A percentile compares a stretch with the other conserved stretches of the same genome.
These are phyloP conservation scores for Elaeagnus macrophylla DNA, from an alignment of 306 rosid species.

Conservation along the genomic window DNA sequence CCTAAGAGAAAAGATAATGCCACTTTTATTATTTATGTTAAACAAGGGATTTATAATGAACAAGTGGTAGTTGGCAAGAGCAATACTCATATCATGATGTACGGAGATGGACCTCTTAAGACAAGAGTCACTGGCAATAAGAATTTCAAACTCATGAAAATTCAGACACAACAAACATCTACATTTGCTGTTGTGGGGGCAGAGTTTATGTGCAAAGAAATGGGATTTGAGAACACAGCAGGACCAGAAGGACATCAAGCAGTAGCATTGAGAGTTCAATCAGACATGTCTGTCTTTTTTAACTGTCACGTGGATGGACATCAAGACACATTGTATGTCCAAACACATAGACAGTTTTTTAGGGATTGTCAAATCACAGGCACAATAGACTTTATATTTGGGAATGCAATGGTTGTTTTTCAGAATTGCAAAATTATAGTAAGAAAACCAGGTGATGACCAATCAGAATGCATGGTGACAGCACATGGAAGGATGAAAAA, in stretches of 20 bases:
- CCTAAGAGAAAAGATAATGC: constrained; percentile 24
- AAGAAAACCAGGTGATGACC: constrained; percentile 16
- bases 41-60: constrained; percentile 54
- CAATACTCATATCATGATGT: constrained; percentile 37
- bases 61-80: constrained; percentile 16
- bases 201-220: constrained; percentile 16
- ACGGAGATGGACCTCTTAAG: constrained; percentile 73
- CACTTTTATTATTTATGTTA: constrained; percentile 57
- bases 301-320: constrained; percentile 22
- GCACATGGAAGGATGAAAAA: too few species aligned
- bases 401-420: constrained; percentile 15
- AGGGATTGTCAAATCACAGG: constrained; percentile 21
- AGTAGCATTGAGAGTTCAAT: constrained; percentile 20
- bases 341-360: constrained; percentile 23
- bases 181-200: constrained; percentile 29
- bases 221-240: constrained; percentile 25
- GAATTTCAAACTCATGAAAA: constrained; percentile 36
- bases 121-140: constrained; percentile 38
- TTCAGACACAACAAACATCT: constrained; percentile 39
- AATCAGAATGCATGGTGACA: too few species aligned
- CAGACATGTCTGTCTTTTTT: constrained; percentile 22
- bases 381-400: constrained; percentile 25
- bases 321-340: constrained; percentile 26
- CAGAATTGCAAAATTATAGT: constrained; percentile 19
- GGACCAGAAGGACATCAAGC: constrained; percentile 25